Evolutionary conservation across 129 eudicot species (phyloP), one percentile per base, ranked within the genome.

Genomic region (Flaveria linearis): DNA sequence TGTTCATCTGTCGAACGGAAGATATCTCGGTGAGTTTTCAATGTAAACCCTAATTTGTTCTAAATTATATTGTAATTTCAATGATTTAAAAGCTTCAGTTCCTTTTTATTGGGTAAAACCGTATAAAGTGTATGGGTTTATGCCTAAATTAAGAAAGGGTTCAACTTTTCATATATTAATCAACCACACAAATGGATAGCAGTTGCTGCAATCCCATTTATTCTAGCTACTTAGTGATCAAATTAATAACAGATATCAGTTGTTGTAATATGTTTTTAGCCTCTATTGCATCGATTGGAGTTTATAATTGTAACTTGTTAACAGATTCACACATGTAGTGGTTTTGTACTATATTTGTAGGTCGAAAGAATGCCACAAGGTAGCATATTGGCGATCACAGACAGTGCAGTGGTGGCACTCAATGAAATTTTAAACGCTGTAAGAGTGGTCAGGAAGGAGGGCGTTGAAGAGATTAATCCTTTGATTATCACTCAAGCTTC

Each of bases 401-500:
- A 90, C 76, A 77, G 50, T 3, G 87, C 56, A 18, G 64, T 64
- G 58, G 55, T 87, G 67, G 80, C 86, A 7, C 68, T 83, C 18
- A 69, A 61, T 49, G 85, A 60, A 41, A 83, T 82, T 76, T 20
- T 75, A 4, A 78, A 73, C 74, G 92, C 85, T 41, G 33, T 83
- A 51, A 80, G 70, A 68, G 11, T 26, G 56, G 72, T 83, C 68
- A 77, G 75, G 73, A 79, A 78, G 64, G 87, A 61, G 28, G 75
- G 60, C 10, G 68, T 33, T 12, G 81, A 74, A 39, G 75, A 68
- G 39, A n/a, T 74, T 47, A 84, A 87, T 74, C 86, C 90, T 42
- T 61, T 85, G 53, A 74, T 90, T 16, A 62, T 90, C 64, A 85
- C 87, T 71, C 88, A 84, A 83, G 90, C 92, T 80, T 82, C 88